Percentiles rank a stretch among this genome's conserved stretches.
These are phyloP conservation scores for Hypoxylon sp. DNA, from an alignment of 2,329 filamentous ascomycete genomes.

Conservation along the genomic window DNA sequence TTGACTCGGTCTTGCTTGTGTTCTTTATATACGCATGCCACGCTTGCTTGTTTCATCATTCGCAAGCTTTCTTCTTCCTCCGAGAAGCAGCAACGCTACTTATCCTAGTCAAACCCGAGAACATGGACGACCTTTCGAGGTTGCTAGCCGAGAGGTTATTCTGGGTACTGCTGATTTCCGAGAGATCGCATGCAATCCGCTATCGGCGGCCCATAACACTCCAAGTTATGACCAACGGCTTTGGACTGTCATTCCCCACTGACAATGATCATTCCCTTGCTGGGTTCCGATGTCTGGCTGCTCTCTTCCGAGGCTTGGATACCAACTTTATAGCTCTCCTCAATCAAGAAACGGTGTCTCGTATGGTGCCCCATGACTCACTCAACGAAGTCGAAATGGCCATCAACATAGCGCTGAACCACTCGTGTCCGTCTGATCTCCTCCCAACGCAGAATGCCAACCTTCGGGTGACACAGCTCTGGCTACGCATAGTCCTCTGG, in stretches of 20 bases:
- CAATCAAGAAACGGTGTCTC: slow-evolving; percentile 56
- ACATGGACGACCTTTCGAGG: slow-evolving; percentile 44
- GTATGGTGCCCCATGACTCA: slow-evolving; percentile 50
- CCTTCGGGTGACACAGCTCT: slow-evolving; percentile 60
- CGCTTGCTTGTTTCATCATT: slow-evolving; percentile 58
- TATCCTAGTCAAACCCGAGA: slow-evolving; percentile 53
- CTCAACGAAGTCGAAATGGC: slow-evolving; percentile 55
- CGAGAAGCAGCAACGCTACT: slow-evolving; percentile 60
- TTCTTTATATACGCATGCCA: slow-evolving; percentile 63
- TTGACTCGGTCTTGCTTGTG: slow-evolving; percentile 57
- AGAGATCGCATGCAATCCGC: slow-evolving; percentile 60
- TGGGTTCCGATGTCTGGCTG: slow-evolving; percentile 58
- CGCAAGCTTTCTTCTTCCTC: slow-evolving; percentile 60
- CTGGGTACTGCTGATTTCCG: slow-evolving; percentile 61
- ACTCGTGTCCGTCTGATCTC: slow-evolving; percentile 49
- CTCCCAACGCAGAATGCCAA: slow-evolving; percentile 62
- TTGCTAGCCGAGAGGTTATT: slow-evolving; percentile 56
- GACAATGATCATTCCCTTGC: slow-evolving; percentile 52
- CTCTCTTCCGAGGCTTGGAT: slow-evolving; percentile 59
- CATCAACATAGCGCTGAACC: slow-evolving; percentile 56
- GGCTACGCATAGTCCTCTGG: slow-evolving; percentile 62
- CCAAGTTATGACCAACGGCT: slow-evolving; percentile 57
- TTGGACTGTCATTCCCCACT: slow-evolving; percentile 44
- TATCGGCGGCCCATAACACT: slow-evolving; percentile 60
- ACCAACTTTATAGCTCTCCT: slow-evolving; percentile 58